These are phyloP conservation scores for Ascochyta pisi DNA, from an alignment of 2,329 filamentous ascomycete species.

Conservation along the genomic window DNA sequence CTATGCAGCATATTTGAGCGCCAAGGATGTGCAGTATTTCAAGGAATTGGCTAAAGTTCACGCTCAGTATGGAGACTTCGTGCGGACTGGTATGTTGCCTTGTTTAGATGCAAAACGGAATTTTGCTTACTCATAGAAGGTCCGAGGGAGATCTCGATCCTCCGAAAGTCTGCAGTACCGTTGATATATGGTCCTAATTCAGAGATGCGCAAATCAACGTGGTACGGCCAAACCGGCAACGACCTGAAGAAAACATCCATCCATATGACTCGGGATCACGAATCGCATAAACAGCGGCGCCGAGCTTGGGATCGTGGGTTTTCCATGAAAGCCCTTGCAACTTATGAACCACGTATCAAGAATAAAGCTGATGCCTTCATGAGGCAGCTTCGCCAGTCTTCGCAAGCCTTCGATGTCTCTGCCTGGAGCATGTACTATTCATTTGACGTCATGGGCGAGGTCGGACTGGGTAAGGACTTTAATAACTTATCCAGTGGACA, in stretches of 20 bases:
- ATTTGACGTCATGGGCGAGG: constrained; percentile 43
- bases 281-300: constrained; percentile 28
- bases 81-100: constrained; percentile 38
- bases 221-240: constrained; percentile 34
- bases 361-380: constrained; percentile 31
- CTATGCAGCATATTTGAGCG: constrained; percentile 34
- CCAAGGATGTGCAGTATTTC: constrained; percentile 38
- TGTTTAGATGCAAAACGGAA: neutral
- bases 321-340: constrained; percentile 34
- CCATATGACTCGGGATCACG: constrained; percentile 32
- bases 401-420: constrained; percentile 31
- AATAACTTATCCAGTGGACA: constrained; percentile 29
- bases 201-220: constrained; percentile 34
- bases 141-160: constrained; percentile 34
- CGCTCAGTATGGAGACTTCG: constrained; percentile 43
- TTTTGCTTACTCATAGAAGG: constrained; percentile 2
- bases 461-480: constrained; percentile 39
- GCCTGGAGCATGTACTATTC: constrained; percentile 36
- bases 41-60: constrained; percentile 40
- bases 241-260: constrained; percentile 30
- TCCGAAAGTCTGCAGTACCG: constrained; percentile 27
- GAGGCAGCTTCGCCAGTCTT: constrained; percentile 19
- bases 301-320: constrained; percentile 40
- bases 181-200: constrained; percentile 33
- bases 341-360: constrained; percentile 37